Conservation (phyloP, 345 rosid species). For the Salix brachista region DNA sequence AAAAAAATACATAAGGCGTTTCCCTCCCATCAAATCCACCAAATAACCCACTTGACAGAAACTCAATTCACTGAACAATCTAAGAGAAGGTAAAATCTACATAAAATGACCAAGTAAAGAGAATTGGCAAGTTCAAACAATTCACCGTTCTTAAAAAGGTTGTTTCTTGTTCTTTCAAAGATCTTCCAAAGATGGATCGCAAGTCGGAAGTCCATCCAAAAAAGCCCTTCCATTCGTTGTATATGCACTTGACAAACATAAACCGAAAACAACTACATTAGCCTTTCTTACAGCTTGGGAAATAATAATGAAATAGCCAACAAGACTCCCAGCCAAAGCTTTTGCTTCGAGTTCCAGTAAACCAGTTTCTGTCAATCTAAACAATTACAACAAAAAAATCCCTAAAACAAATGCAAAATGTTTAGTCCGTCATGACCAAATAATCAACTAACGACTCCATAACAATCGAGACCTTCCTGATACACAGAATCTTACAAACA, state of each 20-base stretch:
- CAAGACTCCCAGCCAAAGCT: not conserved
- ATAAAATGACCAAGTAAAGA: not conserved
- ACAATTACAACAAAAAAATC: not conserved
- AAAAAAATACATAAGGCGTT: not conserved
- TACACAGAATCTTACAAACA: not conserved
- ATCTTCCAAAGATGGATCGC: conserved; percentile 59
- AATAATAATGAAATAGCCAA: conserved; percentile 2
- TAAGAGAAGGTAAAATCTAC: not conserved
- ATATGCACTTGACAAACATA: conserved; percentile 51
- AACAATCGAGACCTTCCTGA: not conserved
- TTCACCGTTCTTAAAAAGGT: conserved; percentile 57
- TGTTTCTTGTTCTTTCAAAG: conserved; percentile 63
- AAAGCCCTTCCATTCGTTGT: conserved; percentile 84
- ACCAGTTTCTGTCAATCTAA: not conserved
- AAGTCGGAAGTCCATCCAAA: conserved; percentile 63
- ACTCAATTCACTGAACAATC: not conserved
- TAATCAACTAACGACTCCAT: not conserved
- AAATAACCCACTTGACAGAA: not conserved
- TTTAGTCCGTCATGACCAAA: not conserved
- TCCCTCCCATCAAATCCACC: not conserved
- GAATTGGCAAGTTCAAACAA: not conserved
- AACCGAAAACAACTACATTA: not conserved
- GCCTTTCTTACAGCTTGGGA: not conserved
- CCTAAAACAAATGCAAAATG: not conserved
- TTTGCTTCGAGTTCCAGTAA: not conserved